Conservation (phyloP, 2,329 filamentous ascomycete species). For the Chaetomium sp. region DNA sequence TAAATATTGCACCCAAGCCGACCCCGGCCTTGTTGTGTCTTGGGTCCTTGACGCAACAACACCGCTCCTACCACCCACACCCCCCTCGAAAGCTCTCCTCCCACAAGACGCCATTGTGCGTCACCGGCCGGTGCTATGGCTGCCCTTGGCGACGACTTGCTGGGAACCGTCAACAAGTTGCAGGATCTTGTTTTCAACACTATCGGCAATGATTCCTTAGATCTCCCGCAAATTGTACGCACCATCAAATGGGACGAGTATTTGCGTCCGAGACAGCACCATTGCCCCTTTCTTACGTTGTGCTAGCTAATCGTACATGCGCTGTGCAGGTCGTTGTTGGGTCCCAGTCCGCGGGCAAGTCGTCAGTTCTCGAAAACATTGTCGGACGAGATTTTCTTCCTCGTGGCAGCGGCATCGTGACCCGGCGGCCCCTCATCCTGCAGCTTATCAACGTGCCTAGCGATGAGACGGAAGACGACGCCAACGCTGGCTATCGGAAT, state of each 20-base stretch:
- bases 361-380: slow-evolving; percentile 96
- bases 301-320: not conserved
- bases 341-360: slow-evolving; percentile 97
- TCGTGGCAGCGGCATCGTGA: slow-evolving; percentile 93
- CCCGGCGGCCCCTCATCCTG: slow-evolving; percentile 85
- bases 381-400: slow-evolving; percentile 96
- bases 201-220: slow-evolving; percentile 96
- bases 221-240: slow-evolving; percentile 94
- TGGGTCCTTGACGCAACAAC: not conserved
- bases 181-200: slow-evolving; percentile 99
- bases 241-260: not conserved
- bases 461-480: slow-evolving; percentile 61
- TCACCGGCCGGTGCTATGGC: slow-evolving; percentile 56
- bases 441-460: slow-evolving; percentile 96
- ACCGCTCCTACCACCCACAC: not conserved
- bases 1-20: too few relatives aligned
- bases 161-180: slow-evolving; percentile 94
- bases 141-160: slow-evolving; percentile 88
- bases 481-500: slow-evolving; percentile 67
- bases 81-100: not conserved
- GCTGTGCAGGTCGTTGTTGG: slow-evolving; percentile 80
- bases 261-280: not conserved
- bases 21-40: too few relatives aligned
- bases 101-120: not conserved
- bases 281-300: too few relatives aligned